Conservation (phyloP, 1,284 basidiomycete species). For the Naganishia albida region DNA sequence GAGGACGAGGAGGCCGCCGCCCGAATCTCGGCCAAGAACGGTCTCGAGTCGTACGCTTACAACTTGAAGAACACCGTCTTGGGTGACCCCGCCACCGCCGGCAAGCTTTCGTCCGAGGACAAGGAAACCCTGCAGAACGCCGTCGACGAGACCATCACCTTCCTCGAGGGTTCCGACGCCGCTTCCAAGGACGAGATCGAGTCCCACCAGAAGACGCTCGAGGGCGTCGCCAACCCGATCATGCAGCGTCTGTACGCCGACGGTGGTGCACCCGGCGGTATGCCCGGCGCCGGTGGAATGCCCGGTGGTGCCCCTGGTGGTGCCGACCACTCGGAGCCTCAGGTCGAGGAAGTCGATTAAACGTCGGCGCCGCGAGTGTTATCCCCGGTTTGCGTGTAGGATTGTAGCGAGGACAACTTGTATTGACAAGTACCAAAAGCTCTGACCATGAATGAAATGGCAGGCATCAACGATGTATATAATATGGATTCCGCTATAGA, state of each 20-base stretch:
- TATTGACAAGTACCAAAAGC: conserved; percentile 24
- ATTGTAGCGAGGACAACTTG: conserved; percentile 16
- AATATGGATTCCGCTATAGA: conserved; percentile 6
- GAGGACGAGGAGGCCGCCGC: conserved; percentile 56
- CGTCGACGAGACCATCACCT: conserved; percentile 81
- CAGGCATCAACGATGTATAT: conserved; percentile 19
- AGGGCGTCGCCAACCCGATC: conserved; percentile 86
- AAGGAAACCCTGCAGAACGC: conserved; percentile 81
- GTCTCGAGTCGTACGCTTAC: conserved; percentile 91
- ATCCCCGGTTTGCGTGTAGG: too few relatives aligned
- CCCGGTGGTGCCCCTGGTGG: conserved; percentile 53
- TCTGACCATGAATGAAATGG: conserved; percentile 8
- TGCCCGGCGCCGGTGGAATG: conserved; percentile 53
- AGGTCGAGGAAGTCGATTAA: conserved; percentile 63
- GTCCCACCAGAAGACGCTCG: conserved; percentile 90
- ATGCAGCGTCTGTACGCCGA: conserved; percentile 86
- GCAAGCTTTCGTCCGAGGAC: conserved; percentile 86
- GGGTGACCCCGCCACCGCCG: conserved; percentile 76
- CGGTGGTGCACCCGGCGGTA: conserved; percentile 62
- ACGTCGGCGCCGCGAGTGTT: conserved; percentile 10
- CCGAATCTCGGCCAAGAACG: conserved; percentile 85
- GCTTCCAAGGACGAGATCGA: conserved; percentile 96
- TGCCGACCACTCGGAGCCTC: conserved; percentile 60
- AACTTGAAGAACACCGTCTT: conserved; percentile 86
- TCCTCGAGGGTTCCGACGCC: conserved; percentile 84